Evolutionary conservation across 305 asterid genomes (phyloP).

Genomic region (Lippia alba): DNA sequence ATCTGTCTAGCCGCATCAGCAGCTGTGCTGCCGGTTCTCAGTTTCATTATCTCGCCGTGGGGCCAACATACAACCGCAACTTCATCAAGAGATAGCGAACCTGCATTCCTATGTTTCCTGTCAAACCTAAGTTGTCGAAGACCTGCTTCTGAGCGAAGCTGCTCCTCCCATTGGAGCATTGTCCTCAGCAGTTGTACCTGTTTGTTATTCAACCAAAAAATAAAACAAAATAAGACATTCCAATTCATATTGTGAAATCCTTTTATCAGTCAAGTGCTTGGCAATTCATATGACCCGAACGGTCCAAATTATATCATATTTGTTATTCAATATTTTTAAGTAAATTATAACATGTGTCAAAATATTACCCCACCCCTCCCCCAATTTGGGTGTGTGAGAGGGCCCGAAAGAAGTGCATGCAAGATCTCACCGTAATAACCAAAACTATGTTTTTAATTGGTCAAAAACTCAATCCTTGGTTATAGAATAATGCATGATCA

Average conservation of each 20-base stretch:
- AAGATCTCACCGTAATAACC: too few species aligned
- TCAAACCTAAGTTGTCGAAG: slow-evolving; percentile 40
- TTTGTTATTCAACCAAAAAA: slow-evolving; percentile 32
- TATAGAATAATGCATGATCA: slow-evolving; percentile 1
- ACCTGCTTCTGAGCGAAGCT: slow-evolving; percentile 80
- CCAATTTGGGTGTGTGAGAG: too few species aligned
- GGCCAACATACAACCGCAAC: slow-evolving; percentile 94
- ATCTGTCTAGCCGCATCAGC: slow-evolving; percentile 89
- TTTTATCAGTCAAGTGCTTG: too few species aligned
- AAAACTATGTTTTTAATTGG: background rate
- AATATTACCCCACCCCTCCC: too few species aligned
- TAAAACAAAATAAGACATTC: background rate
- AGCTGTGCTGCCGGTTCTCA: slow-evolving; percentile 88
- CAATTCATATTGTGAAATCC: too few species aligned
- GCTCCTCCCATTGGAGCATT: slow-evolving; percentile 99
- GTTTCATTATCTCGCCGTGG: slow-evolving; percentile 83
- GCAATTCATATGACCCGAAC: too few species aligned
- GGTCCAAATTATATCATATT: too few species aligned
- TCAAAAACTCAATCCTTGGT: background rate
- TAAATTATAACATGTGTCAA: too few species aligned
- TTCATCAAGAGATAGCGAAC: slow-evolving; percentile 59
- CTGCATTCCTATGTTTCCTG: slow-evolving; percentile 36
- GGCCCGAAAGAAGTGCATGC: too few species aligned
- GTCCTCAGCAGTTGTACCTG: slow-evolving; percentile 85
- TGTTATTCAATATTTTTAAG: too few species aligned